These are phyloP conservation scores for Sodiomyces alkalinus DNA, from an alignment of 2,329 filamentous ascomycete genomes.

Conservation along the genomic window DNA sequence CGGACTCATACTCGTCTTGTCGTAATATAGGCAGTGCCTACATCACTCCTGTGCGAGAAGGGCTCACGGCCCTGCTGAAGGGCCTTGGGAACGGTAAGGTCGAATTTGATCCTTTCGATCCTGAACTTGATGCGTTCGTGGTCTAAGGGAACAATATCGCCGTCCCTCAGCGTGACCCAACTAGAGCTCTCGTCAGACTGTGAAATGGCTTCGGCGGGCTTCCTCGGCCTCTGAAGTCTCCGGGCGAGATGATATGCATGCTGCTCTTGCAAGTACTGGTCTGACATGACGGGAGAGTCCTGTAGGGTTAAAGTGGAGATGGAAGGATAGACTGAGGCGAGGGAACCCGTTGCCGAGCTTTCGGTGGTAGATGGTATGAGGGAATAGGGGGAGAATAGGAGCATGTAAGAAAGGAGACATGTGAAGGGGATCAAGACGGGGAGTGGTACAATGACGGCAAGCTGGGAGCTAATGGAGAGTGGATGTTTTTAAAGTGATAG, in stretches of 20 bases:
- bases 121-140: constrained; percentile 71
- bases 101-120: constrained; percentile 63
- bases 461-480: neutral
- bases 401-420: too few species aligned
- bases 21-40: constrained; percentile 65
- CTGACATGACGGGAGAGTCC: constrained; percentile 23
- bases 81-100: constrained; percentile 55
- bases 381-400: neutral
- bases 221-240: constrained; percentile 17
- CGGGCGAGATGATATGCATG: constrained; percentile 26
- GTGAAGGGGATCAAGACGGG: too few species aligned
- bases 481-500: too few species aligned
- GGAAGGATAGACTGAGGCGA: constrained; percentile 2
- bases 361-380: neutral
- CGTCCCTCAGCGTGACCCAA: constrained; percentile 85
- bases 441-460: neutral
- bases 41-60: constrained; percentile 57
- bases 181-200: constrained; percentile 41
- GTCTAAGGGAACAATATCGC: constrained; percentile 69
- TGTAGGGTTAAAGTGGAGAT: constrained; percentile 5
- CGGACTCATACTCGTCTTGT: constrained; percentile 58
- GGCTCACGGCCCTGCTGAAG: constrained; percentile 43
- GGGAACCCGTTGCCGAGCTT: neutral
- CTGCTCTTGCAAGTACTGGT: constrained; percentile 22
- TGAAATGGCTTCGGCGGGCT: constrained; percentile 9